Conservation (phyloP, 1,284 basidiomycete species). For the Pterula multifida region DNA sequence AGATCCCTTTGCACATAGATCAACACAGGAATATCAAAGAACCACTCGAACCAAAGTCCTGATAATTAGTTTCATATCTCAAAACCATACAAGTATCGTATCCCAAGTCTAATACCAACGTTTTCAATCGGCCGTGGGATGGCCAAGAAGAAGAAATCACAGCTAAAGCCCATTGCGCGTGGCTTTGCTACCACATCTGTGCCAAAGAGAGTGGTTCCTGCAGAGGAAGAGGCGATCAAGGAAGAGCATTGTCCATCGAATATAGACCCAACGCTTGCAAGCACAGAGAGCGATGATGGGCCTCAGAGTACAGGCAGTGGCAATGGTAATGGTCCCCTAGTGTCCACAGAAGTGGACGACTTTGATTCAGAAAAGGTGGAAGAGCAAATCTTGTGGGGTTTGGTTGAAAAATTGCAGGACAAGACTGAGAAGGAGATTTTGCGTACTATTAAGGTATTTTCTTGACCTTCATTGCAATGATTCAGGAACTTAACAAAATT, state of each 20-base stretch:
- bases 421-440: slow-evolving; percentile 83
- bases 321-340: slow-evolving; percentile 6
- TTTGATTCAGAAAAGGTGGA: slow-evolving; percentile 31
- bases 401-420: slow-evolving; percentile 79
- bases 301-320: neutral
- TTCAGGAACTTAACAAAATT: neutral
- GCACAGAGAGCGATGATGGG: neutral
- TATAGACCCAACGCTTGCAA: slow-evolving; percentile 10
- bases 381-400: slow-evolving; percentile 43
- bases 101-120: neutral
- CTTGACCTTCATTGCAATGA: neutral
- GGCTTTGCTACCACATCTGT: slow-evolving; percentile 86
- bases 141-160: slow-evolving; percentile 83
- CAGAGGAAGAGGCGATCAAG: slow-evolving; percentile 16
- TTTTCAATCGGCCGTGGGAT: slow-evolving; percentile 23
- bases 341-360: slow-evolving; percentile 14
- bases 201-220: slow-evolving; percentile 63
- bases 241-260: slow-evolving; percentile 15
- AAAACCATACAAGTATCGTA: neutral
- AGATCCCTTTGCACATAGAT: neutral
- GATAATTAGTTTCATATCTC: neutral
- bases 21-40: neutral
- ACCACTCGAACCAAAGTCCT: neutral
- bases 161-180: slow-evolving; percentile 61
- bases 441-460: slow-evolving; percentile 45